A percentile compares a stretch with the other conserved stretches of the same genome.
Evolutionary conservation across 1,139 yeast species (phyloP).

Genomic region (Geotrichum fermentans): DNA sequence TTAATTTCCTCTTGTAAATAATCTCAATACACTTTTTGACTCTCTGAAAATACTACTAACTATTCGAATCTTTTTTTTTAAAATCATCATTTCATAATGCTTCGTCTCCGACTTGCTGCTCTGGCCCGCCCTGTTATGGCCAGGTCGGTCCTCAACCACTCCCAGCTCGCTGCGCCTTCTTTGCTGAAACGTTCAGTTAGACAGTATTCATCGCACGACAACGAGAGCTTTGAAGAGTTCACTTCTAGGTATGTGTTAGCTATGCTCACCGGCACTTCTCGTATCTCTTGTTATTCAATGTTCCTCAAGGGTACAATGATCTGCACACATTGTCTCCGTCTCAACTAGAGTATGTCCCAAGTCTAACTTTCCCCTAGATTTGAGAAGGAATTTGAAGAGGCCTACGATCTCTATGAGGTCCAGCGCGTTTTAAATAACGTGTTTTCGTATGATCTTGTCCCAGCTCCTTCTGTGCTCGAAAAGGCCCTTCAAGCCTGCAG

Average conservation of each 20-base stretch:
- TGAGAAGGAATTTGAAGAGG: slow-evolving; percentile 96
- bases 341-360: no score
- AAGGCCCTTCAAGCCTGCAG: slow-evolving; percentile 97
- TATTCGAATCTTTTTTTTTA: no score
- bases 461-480: slow-evolving; percentile 93
- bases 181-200: slow-evolving; percentile 39
- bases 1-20: no score
- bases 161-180: slow-evolving; percentile 26
- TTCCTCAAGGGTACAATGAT: no score
- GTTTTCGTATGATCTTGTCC: slow-evolving; percentile 96
- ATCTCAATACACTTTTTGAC: no score
- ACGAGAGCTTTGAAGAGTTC: slow-evolving; percentile 92
- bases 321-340: no score
- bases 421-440: slow-evolving; percentile 93
- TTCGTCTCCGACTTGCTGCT: slow-evolving; percentile 22
- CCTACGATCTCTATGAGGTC: slow-evolving; percentile 95
- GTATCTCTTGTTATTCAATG: no score
- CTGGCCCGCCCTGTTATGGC: slow-evolving; percentile 21
- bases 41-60: no score
- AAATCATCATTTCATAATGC: no score
- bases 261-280: background rate
- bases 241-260: slow-evolving; percentile 47
- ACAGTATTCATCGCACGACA: slow-evolving; percentile 67
- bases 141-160: slow-evolving; percentile 24
- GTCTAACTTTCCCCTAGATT: slow-evolving; percentile 44